Evolutionary conservation across 1,139 yeast species (phyloP).

Genomic region (Entelexis paramagnoliae): DNA sequence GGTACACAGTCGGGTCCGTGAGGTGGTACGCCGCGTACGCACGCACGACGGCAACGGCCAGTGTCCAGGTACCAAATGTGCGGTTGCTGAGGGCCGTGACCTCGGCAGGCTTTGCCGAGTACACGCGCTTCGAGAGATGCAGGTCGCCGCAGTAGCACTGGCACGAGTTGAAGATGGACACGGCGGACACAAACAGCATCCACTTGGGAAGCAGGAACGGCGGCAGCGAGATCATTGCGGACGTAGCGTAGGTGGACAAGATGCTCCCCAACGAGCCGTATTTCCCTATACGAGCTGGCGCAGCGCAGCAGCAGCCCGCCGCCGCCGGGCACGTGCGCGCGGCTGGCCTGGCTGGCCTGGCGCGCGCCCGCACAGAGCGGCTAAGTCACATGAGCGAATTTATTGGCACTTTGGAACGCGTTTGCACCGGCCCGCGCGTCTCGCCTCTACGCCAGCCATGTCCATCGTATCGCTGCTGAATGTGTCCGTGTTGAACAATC

Average conservation of each 20-base stretch:
- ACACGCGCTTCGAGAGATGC: constrained; percentile 65
- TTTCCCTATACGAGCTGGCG: not conserved
- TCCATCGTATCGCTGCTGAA: constrained; percentile 90
- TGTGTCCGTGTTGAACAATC: constrained; percentile 85
- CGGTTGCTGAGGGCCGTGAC: constrained; percentile 77
- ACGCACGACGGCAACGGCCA: constrained; percentile 73
- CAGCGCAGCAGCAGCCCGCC: not conserved
- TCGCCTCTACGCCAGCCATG: constrained; percentile 38
- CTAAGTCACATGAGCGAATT: not conserved
- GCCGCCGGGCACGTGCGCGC: too few relatives aligned
- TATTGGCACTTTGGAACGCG: not conserved
- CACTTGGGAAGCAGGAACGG: constrained; percentile 56
- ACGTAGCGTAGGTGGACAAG: not conserved
- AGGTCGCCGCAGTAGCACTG: constrained; percentile 79
- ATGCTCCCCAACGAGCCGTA: not conserved
- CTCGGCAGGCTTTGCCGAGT: constrained; percentile 53
- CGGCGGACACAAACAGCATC: constrained; percentile 64
- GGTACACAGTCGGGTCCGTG: constrained; percentile 57
- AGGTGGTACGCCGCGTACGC: constrained; percentile 77
- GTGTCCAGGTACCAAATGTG: constrained; percentile 97
- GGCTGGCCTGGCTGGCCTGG: too few relatives aligned
- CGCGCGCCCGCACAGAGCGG: too few relatives aligned
- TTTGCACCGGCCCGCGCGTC: not conserved
- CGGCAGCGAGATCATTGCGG: constrained; percentile 20
- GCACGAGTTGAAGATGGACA: constrained; percentile 77